These are phyloP conservation scores for Tephrocybe sp. DNA, from an alignment of 768 basidiomycete species.

Conservation along the genomic window DNA sequence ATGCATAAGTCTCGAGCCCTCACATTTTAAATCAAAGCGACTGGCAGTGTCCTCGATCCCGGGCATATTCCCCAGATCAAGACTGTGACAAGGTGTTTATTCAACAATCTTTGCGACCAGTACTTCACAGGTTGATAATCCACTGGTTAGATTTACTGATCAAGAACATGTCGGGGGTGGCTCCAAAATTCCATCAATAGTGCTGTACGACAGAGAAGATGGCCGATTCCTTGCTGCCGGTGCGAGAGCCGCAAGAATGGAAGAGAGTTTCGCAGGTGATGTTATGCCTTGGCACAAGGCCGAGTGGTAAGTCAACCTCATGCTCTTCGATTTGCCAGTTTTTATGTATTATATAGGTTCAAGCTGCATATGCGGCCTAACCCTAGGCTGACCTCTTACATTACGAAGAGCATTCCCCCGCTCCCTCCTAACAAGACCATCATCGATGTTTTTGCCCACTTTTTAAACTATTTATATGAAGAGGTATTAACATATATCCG, in stretches of 20 bases:
- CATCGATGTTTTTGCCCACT: constrained; percentile 47
- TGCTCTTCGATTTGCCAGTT: constrained; percentile 16
- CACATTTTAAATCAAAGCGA: too few species aligned
- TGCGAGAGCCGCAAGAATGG: constrained; percentile 43
- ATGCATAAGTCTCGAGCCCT: neutral
- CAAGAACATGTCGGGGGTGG: constrained; percentile 44
- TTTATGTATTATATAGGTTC: constrained; percentile 24
- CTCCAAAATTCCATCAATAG: constrained; percentile 44
- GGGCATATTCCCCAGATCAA: constrained; percentile 34
- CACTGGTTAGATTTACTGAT: constrained; percentile 48
- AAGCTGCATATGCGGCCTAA: constrained; percentile 32
- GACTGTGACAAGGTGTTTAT: constrained; percentile 37
- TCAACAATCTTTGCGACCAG: neutral
- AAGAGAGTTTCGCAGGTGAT: constrained; percentile 37
- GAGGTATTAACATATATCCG: constrained; percentile 44
- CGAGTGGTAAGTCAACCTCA: constrained; percentile 47
- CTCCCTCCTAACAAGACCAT: constrained; percentile 43
- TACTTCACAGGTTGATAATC: too few species aligned
- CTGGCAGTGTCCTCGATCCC: constrained; percentile 34
- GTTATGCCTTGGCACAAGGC: constrained; percentile 46
- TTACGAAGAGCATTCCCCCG: constrained; percentile 24
- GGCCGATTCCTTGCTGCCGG: constrained; percentile 43
- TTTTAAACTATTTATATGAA: constrained; percentile 43
- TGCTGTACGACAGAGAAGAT: constrained; percentile 45
- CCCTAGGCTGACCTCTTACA: constrained; percentile 17